Conservation (phyloP, 805 yeast genomes). For the Lipomyces yamadae region DNA sequence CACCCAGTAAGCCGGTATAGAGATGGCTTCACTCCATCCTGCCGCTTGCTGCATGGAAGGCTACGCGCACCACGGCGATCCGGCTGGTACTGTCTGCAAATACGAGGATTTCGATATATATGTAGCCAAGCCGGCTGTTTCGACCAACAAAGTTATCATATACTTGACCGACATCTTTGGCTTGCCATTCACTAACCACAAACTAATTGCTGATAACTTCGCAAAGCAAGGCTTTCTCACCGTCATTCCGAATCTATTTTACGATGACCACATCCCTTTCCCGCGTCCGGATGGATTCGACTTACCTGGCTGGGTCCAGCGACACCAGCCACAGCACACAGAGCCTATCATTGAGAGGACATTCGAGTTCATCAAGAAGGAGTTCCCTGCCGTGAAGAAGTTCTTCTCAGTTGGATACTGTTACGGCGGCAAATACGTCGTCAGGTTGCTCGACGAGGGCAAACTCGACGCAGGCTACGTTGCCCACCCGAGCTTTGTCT, state of each 20-base stretch:
- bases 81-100: constrained; percentile 20
- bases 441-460: constrained; percentile 53
- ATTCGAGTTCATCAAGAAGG: constrained; percentile 49
- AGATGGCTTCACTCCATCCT: constrained; percentile 47
- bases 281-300: constrained; percentile 27
- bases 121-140: constrained; percentile 47
- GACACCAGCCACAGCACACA: constrained; percentile 54
- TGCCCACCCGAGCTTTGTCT: constrained; percentile 78
- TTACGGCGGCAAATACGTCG: constrained; percentile 69
- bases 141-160: constrained; percentile 55
- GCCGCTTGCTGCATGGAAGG: constrained; percentile 45
- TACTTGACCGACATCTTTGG: constrained; percentile 70
- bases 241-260: constrained; percentile 66
- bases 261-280: constrained; percentile 52
- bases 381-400: constrained; percentile 52
- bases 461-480: constrained; percentile 57
- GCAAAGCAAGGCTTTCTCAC: constrained; percentile 61
- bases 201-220: constrained; percentile 50
- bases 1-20: too few species aligned
- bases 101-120: constrained; percentile 45
- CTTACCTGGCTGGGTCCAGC: constrained; percentile 51
- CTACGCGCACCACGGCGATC: constrained; percentile 36
- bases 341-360: constrained; percentile 55
- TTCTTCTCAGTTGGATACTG: constrained; percentile 66
- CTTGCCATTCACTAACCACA: constrained; percentile 55